Conservation (phyloP, 352 stramenopile species). For the Pythium periplocum region DNA sequence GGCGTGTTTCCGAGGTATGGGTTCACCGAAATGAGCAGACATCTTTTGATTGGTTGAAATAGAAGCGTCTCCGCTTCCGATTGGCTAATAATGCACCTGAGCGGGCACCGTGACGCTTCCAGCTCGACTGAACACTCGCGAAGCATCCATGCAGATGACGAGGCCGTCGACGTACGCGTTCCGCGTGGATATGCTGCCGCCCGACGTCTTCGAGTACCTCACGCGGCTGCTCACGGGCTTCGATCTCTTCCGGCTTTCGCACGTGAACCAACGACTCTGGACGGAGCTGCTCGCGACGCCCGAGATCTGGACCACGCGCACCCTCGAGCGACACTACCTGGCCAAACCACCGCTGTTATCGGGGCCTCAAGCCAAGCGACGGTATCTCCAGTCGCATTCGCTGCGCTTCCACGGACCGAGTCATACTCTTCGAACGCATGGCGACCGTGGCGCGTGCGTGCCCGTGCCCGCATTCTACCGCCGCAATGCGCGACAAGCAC, state of each 20-base stretch:
- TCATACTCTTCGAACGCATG: too few species aligned
- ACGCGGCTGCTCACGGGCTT: conserved; percentile 16
- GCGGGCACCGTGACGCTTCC: too few species aligned
- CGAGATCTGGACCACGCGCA: too few species aligned
- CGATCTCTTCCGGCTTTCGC: conserved; percentile 25
- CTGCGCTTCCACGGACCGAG: conserved; percentile 6
- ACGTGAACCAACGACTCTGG: conserved; percentile 11
- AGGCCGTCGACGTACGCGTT: neutral
- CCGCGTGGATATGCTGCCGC: conserved; percentile 11
- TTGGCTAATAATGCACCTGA: too few species aligned
- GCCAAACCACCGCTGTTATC: too few species aligned
- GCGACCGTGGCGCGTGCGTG: conserved; percentile 11
- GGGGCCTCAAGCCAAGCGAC: neutral
- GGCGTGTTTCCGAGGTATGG: too few species aligned
- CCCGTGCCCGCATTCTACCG: conserved; percentile 16
- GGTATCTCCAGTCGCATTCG: conserved; percentile 7
- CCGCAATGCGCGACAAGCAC: conserved; percentile 5
- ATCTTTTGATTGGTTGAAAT: too few species aligned
- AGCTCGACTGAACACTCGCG: too few species aligned
- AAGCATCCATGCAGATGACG: too few species aligned
- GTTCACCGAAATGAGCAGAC: too few species aligned
- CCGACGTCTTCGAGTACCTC: conserved; percentile 20
- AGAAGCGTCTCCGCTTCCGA: too few species aligned
- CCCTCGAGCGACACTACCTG: too few species aligned
- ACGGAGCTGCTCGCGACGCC: neutral